These are phyloP conservation scores for Cytospora mali DNA, from an alignment of 2,329 filamentous ascomycete genomes.

Conservation along the genomic window DNA sequence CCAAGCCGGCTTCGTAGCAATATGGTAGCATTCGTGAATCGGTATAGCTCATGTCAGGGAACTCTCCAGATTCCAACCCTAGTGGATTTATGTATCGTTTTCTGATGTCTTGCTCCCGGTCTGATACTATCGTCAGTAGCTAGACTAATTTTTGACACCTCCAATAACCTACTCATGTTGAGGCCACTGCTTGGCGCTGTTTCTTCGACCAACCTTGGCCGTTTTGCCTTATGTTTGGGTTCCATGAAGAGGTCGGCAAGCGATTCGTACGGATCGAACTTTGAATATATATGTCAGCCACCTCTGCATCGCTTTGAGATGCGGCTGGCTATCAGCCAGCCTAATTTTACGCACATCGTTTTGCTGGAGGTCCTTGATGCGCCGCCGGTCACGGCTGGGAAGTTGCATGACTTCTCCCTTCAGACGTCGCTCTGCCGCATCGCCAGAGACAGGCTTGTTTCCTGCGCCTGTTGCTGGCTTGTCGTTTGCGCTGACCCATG, in stretches of 20 bases:
- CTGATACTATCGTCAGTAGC: conserved; percentile 40
- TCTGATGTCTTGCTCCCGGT: conserved; percentile 68
- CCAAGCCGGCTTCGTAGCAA: conserved; percentile 67
- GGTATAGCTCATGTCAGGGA: conserved; percentile 66
- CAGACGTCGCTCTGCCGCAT: conserved; percentile 65
- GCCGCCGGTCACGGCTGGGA: conserved; percentile 65
- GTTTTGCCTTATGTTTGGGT: conserved; percentile 46
- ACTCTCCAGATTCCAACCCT: conserved; percentile 69
- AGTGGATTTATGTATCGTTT: conserved; percentile 67
- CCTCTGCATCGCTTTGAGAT: neutral
- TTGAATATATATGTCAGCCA: conserved; percentile 11
- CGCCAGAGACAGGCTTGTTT: conserved; percentile 64
- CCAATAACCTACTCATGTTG: conserved; percentile 69
- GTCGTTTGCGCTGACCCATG: conserved; percentile 73
- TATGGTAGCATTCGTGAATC: conserved; percentile 68
- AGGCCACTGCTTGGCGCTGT: conserved; percentile 70
- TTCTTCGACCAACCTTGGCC: conserved; percentile 56
- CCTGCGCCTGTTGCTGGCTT: conserved; percentile 61
- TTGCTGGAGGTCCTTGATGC: conserved; percentile 65
- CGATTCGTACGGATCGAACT: conserved; percentile 60
- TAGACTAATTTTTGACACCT: too few species aligned
- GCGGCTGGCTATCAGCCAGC: neutral
- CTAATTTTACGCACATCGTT: conserved; percentile 57
- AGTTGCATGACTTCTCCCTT: conserved; percentile 74
- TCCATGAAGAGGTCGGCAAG: conserved; percentile 57